Percentiles rank a stretch among this genome's conserved stretches.
Conservation (phyloP, 805 yeast species). For the Zygosaccharomyces bisporus region DNA sequence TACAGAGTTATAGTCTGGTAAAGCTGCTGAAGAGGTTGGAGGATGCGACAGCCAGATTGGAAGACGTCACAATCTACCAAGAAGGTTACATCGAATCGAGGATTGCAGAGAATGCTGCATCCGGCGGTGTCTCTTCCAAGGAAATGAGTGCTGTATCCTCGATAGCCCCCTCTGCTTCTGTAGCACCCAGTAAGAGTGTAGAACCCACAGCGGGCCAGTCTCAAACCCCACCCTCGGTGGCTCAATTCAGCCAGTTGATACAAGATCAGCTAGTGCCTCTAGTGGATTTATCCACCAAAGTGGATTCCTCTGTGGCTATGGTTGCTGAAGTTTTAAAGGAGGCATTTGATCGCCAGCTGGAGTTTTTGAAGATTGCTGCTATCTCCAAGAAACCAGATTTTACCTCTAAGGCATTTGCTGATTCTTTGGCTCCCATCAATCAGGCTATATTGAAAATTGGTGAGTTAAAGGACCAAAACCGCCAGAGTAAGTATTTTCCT, state of each 20-base stretch:
- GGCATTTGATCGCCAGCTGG: conserved; percentile 52
- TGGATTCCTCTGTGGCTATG: conserved; percentile 47
- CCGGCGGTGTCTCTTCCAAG: conserved; percentile 22
- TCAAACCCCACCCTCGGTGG: conserved; percentile 41
- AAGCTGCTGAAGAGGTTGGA: conserved; percentile 80
- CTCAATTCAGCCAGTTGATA: conserved; percentile 54
- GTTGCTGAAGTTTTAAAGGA: conserved; percentile 49
- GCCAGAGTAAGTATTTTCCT: conserved; percentile 59
- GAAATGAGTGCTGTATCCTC: conserved; percentile 14
- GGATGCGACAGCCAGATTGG: conserved; percentile 89
- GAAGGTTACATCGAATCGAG: conserved; percentile 48
- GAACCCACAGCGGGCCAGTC: conserved; percentile 11
- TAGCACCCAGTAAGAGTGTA: conserved; percentile 8
- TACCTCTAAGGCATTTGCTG: conserved; percentile 49
- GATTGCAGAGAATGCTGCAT: conserved; percentile 19
- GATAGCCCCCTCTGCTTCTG: conserved; percentile 18
- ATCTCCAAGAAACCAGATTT: conserved; percentile 62
- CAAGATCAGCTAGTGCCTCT: conserved; percentile 56
- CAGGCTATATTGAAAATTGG: conserved; percentile 53
- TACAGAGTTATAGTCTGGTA: conserved; percentile 83
- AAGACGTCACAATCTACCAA: conserved; percentile 79
- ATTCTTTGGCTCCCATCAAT: conserved; percentile 67
- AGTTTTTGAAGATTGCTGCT: conserved; percentile 55
- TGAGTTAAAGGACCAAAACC: conserved; percentile 68
- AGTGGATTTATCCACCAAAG: conserved; percentile 39